These are phyloP conservation scores for Chrysoporthe cubensis DNA, from an alignment of 2,329 filamentous ascomycete genomes.

Conservation along the genomic window DNA sequence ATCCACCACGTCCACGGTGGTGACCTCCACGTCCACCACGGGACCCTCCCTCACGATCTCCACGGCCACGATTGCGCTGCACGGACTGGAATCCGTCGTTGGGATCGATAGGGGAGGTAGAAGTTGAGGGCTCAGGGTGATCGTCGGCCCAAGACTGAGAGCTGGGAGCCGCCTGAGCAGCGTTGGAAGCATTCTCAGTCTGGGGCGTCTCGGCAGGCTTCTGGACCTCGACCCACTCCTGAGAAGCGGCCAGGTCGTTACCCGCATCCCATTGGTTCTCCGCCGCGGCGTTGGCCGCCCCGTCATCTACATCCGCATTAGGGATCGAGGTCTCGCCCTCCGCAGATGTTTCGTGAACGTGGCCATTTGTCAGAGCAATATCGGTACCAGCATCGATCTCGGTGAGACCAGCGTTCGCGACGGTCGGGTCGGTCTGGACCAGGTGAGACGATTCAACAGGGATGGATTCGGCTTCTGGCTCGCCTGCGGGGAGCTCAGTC, in stretches of 20 bases:
- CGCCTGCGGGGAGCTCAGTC: constrained; percentile 33
- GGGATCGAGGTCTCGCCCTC: constrained; percentile 43
- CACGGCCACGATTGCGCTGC: constrained; percentile 61
- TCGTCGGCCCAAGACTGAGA: constrained; percentile 84
- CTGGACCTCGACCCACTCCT: constrained; percentile 74
- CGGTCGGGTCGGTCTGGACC: constrained; percentile 64
- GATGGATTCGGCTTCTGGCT: constrained; percentile 39
- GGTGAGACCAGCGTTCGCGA: constrained; percentile 68
- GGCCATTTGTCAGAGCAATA: constrained; percentile 47
- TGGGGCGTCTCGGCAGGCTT: constrained; percentile 74
- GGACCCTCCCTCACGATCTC: constrained; percentile 55
- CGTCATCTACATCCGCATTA: constrained; percentile 57
- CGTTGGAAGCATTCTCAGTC: constrained; percentile 68
- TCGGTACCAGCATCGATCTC: constrained; percentile 62
- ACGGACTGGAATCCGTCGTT: constrained; percentile 77
- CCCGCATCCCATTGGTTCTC: constrained; percentile 67
- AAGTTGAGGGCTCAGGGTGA: constrained; percentile 58
- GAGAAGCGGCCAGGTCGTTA: constrained; percentile 51
- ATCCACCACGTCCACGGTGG: constrained; percentile 54
- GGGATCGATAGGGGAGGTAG: constrained; percentile 40
- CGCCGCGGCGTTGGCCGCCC: constrained; percentile 62
- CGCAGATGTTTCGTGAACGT: constrained; percentile 42
- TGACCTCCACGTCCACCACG: constrained; percentile 51
- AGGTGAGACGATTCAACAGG: constrained; percentile 35
- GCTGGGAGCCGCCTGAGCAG: constrained; percentile 61